These are phyloP conservation scores for Thraustochytrium striatum DNA, from an alignment of 352 stramenopile species.

Conservation along the genomic window DNA sequence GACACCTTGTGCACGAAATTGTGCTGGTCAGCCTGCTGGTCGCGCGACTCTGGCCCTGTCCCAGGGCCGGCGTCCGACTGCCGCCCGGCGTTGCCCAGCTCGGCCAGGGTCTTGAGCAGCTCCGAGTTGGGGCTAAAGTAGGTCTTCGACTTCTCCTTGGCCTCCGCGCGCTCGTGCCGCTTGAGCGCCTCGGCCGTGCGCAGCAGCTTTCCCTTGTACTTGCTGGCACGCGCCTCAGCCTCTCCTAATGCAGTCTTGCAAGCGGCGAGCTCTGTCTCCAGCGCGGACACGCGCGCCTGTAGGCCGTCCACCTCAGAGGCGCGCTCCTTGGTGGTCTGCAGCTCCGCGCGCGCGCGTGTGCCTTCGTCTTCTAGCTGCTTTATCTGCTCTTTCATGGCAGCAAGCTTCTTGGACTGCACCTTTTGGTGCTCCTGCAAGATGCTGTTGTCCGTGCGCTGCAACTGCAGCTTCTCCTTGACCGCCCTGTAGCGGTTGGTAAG, in stretches of 20 bases:
- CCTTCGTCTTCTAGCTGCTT: not conserved
- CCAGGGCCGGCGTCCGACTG: too few relatives aligned
- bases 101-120: not conserved
- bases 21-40: too few relatives aligned
- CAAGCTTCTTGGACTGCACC: slow-evolving; percentile 3
- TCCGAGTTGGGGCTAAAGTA: not conserved
- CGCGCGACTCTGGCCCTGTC: too few relatives aligned
- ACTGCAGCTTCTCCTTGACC: slow-evolving; percentile 5
- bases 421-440: slow-evolving; percentile 17
- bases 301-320: not conserved
- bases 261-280: not conserved
- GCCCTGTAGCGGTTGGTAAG: slow-evolving; percentile 30
- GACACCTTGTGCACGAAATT: too few relatives aligned
- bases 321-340: not conserved
- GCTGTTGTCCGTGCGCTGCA: slow-evolving; percentile 22
- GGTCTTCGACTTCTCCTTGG: not conserved
- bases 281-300: not conserved
- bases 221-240: not conserved
- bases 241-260: not conserved
- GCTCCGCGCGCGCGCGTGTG: not conserved
- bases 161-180: not conserved
- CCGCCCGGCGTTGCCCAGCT: not conserved
- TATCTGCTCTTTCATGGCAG: slow-evolving; percentile 8
- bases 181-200: not conserved
- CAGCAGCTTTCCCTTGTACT: not conserved